Evolutionary conservation across 306 rosid species (phyloP).

Genomic region (Inga leiocalycina): DNA sequence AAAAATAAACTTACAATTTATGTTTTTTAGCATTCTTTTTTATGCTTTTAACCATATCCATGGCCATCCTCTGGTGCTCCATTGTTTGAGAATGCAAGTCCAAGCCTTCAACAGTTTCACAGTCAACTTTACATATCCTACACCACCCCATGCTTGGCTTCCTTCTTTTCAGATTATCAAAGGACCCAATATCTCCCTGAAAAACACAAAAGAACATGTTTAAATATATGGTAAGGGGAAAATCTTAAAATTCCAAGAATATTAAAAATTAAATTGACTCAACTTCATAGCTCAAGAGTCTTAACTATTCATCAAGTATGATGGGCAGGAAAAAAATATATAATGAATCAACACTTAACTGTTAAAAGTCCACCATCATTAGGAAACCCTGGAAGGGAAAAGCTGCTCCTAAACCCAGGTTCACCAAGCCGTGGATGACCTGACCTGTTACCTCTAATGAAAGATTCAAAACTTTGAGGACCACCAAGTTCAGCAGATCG

Average conservation of each 20-base stretch:
- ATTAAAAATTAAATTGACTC: constrained; percentile 24
- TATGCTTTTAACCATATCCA: constrained; percentile 90
- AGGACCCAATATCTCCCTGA: constrained; percentile 77
- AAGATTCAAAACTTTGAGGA: constrained; percentile 70
- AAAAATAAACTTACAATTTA: constrained; percentile 60
- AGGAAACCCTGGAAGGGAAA: constrained; percentile 72
- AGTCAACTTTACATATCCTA: constrained; percentile 93
- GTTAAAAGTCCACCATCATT: constrained; percentile 68
- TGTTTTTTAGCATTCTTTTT: constrained; percentile 87
- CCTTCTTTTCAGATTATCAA: constrained; percentile 76
- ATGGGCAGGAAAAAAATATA: constrained; percentile 20
- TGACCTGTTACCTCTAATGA: constrained; percentile 59
- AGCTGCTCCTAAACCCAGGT: constrained; percentile 96
- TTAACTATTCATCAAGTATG: constrained; percentile 14
- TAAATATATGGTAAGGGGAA: constrained; percentile 17
- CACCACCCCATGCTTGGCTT: constrained; percentile 94
- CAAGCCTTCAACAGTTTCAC: constrained; percentile 95
- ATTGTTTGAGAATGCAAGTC: constrained; percentile 93
- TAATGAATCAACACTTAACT: constrained; percentile 57
- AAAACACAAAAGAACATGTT: constrained; percentile 21
- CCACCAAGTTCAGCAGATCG: constrained; percentile 62
- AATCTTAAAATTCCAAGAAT: constrained; percentile 9
- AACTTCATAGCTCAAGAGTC: constrained; percentile 9
- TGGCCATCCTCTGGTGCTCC: constrained; percentile 93
- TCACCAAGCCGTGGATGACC: constrained; percentile 86